phyloP scores from a whole-genome alignment of 2,329 filamentous ascomycete species.

The Pseudocercospora fuligena region DNA sequence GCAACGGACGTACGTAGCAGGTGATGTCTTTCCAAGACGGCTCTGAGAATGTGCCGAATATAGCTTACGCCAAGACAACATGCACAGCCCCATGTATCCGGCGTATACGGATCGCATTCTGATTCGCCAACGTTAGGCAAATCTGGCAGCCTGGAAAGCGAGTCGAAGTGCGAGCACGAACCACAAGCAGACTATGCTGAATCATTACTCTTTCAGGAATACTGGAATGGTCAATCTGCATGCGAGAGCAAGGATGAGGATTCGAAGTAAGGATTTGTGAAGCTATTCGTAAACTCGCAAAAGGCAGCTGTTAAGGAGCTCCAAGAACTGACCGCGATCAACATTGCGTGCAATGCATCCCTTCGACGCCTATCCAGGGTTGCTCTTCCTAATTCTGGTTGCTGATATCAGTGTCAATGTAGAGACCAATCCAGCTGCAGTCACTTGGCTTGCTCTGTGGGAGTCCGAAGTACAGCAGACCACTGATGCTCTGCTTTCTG shows the following conservation, averaged over 20 bases:
- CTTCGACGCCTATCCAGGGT: too few relatives aligned
- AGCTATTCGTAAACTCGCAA: too few relatives aligned
- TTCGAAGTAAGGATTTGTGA: too few relatives aligned
- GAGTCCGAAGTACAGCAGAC: slow-evolving; percentile 21
- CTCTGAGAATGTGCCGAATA: background rate
- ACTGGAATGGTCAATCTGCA: too few relatives aligned
- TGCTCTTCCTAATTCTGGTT: background rate
- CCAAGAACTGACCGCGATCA: too few relatives aligned
- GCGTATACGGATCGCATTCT: background rate
- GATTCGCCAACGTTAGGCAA: background rate
- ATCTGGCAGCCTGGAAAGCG: background rate
- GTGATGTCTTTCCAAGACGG: background rate
- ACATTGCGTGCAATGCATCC: too few relatives aligned
- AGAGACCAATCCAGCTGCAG: slow-evolving; percentile 16
- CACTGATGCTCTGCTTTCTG: slow-evolving; percentile 21
- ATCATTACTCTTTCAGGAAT: too few relatives aligned
- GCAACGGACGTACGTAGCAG: background rate
- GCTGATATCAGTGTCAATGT: slow-evolving; percentile 19
- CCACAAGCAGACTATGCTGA: background rate
- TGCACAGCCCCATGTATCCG: background rate
- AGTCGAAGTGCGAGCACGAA: background rate
- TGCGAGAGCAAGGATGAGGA: too few relatives aligned
- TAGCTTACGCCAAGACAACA: background rate
- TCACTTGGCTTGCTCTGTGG: slow-evolving; percentile 17
- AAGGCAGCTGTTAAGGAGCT: too few relatives aligned